Evolutionary conservation across 768 basidiomycete species (phyloP), one percentile per base, ranked within the genome.

Genomic region (Tulasnella sp.): DNA sequence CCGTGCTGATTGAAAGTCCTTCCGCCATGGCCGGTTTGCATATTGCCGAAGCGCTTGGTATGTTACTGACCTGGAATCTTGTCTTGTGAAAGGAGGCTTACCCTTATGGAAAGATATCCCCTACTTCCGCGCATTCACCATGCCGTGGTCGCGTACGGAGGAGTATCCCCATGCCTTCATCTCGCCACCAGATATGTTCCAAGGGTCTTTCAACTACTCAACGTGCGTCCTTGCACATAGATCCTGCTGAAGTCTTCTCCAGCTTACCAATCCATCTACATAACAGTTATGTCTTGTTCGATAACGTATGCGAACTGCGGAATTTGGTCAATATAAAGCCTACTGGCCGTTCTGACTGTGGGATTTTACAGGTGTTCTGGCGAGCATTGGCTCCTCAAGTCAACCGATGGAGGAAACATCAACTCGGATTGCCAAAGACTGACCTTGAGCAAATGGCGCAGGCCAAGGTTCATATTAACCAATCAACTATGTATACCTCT

Each of bases 11-110:
- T 46, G 83, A 85, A 66, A 79, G 77, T 45, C 82, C 83, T 0
- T 82, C 80, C 2, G 79, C 82, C 1, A 82, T 84, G 80, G 78
- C 81, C 3, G 83, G 84, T 43, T 78, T 84, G 2, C 84, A 85
- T 66, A 83, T 85, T 60, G 81, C 84, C 9, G 84, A 85, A 68
- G 81, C 79, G 2, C 70, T 84, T 15, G 72, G 80, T 78, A 57
- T 55, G 74, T 73, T 27, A 19, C n/a, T 60, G 11, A 22, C 59
- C 31, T 41, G n/a, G 21, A 7, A n/a, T 5, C 15, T 38, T 38
- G 7, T 15, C 34, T 38, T 15, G 15, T 7, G 34, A 1, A 27
- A 15, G 34, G n/a, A 4, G 43, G 17, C 25, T 60, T 25, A 34
- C 2, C 19, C n/a, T 59, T 12, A 38, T 55, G 29, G 15, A 17